Base-by-base conservation (phyloP, 1,284 basidiomycete species). In the Pseudozyma thailandica region DNA sequence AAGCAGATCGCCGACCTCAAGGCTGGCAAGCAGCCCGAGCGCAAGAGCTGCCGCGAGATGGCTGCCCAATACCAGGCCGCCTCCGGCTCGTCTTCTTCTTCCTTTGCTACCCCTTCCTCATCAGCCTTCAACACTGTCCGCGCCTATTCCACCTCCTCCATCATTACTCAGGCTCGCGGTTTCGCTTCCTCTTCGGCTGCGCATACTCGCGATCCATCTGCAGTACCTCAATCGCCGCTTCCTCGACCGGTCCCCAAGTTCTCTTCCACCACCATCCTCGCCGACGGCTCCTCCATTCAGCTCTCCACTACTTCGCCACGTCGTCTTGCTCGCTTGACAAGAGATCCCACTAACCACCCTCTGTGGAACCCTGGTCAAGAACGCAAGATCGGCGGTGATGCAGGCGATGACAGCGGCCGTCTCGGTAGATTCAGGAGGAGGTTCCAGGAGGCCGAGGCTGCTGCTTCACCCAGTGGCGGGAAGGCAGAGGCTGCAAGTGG, bases 241-340 rank as follows among this genome's bases (percentile, higher is more conserved):
- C 81, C 81, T n/a, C 72, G 78, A 4, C 78, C 80, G 1, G 74
- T 78, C 20, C 71, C 81, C 35, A 73, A 71, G 16, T 80, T 81
- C 44, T 52, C 72, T 0, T 69, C 72, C 23, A 71, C 72, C 35
- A 77, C 74, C 45, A 70, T 81, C 45, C 74, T 82, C 10, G 72
- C 81, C 16, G 81, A 82, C 50, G 81, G 81, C 45, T 82, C 81
- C 3, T 79, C 81, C 37, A 78, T 82, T 49, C 69, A 74, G 57
- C 59, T 81, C 41, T 51, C 68, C 25, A 79, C 81, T 28, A 82
- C 81, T 20, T 80, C 78, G 43, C 81, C 81, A 1, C 70, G 79
- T 10, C 57, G 68, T 28, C 33, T 77, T 9, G 59, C 52, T 7
- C 63, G 73, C 3, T 62, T 81, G 46, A 79, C 81, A 28, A 57